Conservation (phyloP, 108 stramenopile species). For the Nitzschia sp. region DNA sequence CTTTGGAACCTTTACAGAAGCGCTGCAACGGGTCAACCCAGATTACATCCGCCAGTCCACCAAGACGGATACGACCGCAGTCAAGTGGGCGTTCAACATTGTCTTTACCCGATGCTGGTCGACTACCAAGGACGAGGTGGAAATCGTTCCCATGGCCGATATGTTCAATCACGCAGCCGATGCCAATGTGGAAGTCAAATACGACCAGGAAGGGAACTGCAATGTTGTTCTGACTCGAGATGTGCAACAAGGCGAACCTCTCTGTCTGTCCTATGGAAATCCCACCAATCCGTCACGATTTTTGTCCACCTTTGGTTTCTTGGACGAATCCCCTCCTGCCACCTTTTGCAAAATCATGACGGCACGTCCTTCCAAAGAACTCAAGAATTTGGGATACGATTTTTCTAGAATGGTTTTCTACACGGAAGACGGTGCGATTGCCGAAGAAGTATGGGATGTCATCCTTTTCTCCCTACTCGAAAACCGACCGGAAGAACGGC, state of each 20-base stretch:
- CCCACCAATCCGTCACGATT: slow-evolving; percentile 54
- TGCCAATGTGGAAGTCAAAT: slow-evolving; percentile 49
- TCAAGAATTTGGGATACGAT: slow-evolving; percentile 58
- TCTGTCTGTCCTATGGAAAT: slow-evolving; percentile 53
- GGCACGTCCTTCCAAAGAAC: slow-evolving; percentile 38
- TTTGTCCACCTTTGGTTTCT: slow-evolving; percentile 62
- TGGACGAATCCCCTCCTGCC: slow-evolving; percentile 59
- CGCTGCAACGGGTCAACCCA: slow-evolving; percentile 15
- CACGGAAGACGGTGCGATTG: slow-evolving; percentile 61
- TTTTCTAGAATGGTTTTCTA: slow-evolving; percentile 60
- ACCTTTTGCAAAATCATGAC: slow-evolving; percentile 73
- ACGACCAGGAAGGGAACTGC: slow-evolving; percentile 57
- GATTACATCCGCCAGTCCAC: slow-evolving; percentile 39
- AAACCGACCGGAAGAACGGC: slow-evolving; percentile 14
- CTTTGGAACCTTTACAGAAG: slow-evolving; percentile 20
- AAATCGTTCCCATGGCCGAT: slow-evolving; percentile 56
- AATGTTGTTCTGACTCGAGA: slow-evolving; percentile 20
- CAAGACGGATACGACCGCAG: slow-evolving; percentile 30
- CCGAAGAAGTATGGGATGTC: slow-evolving; percentile 60
- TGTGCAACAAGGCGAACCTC: slow-evolving; percentile 39
- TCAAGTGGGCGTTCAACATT: slow-evolving; percentile 70
- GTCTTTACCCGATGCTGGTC: slow-evolving; percentile 51
- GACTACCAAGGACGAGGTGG: slow-evolving; percentile 34
- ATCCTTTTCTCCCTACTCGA: slow-evolving; percentile 42
- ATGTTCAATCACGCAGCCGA: slow-evolving; percentile 72